Evolutionary conservation across 2,329 filamentous ascomycete species (phyloP), one percentile per base, ranked within the genome.

Genomic region (Colletotrichum ledebouriae): DNA sequence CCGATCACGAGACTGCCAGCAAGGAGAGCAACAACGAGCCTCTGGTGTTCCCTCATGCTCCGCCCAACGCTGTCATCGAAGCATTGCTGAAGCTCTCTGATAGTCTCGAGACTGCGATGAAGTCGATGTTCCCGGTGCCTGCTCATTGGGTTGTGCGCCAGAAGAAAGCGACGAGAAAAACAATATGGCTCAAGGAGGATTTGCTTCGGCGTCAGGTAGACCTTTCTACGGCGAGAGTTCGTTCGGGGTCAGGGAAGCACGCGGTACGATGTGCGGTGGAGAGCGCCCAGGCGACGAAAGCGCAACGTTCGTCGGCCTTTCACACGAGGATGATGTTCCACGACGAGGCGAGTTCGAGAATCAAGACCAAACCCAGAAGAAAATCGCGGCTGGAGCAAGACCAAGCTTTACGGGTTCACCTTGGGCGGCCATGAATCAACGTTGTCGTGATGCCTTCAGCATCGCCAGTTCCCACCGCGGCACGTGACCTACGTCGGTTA

Each of bases 381-480:
- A 42, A 10, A 33, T 6, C 11, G 13, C 4, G 11, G 4, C 33
- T 55, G 58, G 58, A 12, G 49, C 6, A 6, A 17, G 4, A 59
- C 15, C n/a, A 37, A 74, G 73, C 60, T 74, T 15, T 73, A 75
- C 42, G 75, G 74, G 13, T 75, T 74, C 61, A 70, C 73, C 47
- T 34, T 76, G n/a, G 73, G 63, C 9, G 75, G 76, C 3, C 75
- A 77, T 47, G 74, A 77, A 7, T 75, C 74, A 12, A 75, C n/a
- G n/a, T n/a, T n/a, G n/a, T n/a, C n/a, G n/a, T n/a, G n/a, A n/a
- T n/a, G n/a, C n/a, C n/a, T n/a, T n/a, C n/a, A n/a, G n/a, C n/a
- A n/a, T n/a, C n/a, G n/a, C n/a, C n/a, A n/a, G n/a, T n/a, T n/a
- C n/a, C n/a, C n/a, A n/a, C n/a, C n/a, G n/a, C n/a, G n/a, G n/a